Evolutionary conservation across 495 filamentous ascomycete genomes (phyloP), one percentile per base, ranked within the genome.

Genomic region (Penicillium nucicola): DNA sequence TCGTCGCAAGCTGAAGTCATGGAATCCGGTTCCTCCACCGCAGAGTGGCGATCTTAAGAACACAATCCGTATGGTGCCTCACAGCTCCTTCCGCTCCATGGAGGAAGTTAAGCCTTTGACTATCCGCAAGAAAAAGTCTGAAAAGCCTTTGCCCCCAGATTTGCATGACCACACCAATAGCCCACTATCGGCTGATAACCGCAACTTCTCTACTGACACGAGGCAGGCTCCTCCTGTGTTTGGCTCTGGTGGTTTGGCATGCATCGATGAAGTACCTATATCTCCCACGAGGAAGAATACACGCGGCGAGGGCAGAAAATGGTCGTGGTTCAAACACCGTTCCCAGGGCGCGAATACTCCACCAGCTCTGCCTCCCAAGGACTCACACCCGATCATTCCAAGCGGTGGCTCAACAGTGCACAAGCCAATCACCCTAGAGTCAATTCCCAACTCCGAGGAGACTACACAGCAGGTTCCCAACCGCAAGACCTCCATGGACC

Each of bases 281-380:
- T 65, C 65, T 13, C 68, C 67, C 1, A 66, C 57, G 36, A 52
- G 52, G 15, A 64, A 56, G 9, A 61, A 53, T 10, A 50, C 12
- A 6, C 17, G 52, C 25, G 31, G 48, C 1, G 65, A 78, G 33
- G 47, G 50, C 36, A 86, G 84, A 65, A 86, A 81, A 33, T 76
- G 80, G 55, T 79, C 78, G 2, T 90, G 85, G 85, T 86, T 88
- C 60, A 84, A 76, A 42, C 78, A 82, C 2, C 66, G 72, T 22
- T 77, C 77, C 4, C 80, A 81, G 30, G 61, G 67, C 1, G 63
- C 61, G 5, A 65, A 66, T 1, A 66, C 62, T 5, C 43, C 62
- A 4, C 50, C 50, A 7, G n/a, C 43, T 10, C 57, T 57, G 15
- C 30, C 50, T 8, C 36, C 40, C 9, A 64, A 56, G 48, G 55